A percentile compares a stretch with the other conserved stretches of the same genome.
Conservation (phyloP, 352 stramenopile genomes). For the Phytophthora megakarya region DNA sequence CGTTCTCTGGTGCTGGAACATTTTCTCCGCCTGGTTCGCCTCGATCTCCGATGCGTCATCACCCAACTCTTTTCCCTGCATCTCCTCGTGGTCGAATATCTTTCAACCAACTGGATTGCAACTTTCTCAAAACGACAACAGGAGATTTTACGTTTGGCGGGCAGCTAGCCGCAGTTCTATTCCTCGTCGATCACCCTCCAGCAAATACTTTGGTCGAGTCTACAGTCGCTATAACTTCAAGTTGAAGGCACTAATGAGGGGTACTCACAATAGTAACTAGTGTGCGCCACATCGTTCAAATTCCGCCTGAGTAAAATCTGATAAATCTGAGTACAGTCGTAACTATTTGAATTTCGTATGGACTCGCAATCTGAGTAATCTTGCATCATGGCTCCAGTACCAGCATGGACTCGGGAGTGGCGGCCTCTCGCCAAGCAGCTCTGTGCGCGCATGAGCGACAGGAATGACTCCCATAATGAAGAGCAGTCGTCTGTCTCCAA, state of each 20-base stretch:
- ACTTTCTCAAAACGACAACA: constrained; percentile 26
- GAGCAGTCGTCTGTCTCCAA: constrained; percentile 1
- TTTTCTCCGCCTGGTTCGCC: constrained; percentile 26
- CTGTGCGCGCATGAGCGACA: constrained; percentile 32
- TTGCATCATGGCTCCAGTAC: constrained; percentile 31
- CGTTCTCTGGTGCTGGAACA: constrained; percentile 38
- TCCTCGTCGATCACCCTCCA: constrained; percentile 35
- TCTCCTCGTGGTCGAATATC: constrained; percentile 35
- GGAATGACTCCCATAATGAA: neutral
- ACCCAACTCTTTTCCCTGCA: constrained; percentile 30
- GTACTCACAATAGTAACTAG: neutral
- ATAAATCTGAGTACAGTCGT: neutral
- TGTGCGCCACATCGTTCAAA: neutral
- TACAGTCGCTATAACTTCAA: neutral
- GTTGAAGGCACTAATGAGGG: neutral
- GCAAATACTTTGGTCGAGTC: neutral
- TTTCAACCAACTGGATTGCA: constrained; percentile 40
- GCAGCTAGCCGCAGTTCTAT: constrained; percentile 53
- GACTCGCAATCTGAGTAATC: no score
- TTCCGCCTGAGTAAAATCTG: neutral
- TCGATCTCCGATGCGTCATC: constrained; percentile 17
- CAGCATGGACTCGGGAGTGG: constrained; percentile 68
- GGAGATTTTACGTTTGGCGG: constrained; percentile 53
- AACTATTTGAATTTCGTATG: no score
- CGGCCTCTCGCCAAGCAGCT: constrained; percentile 59